phyloP scores from a whole-genome alignment of 2,329 filamentous ascomycete species.

The Xylariomycetidae sp. region DNA sequence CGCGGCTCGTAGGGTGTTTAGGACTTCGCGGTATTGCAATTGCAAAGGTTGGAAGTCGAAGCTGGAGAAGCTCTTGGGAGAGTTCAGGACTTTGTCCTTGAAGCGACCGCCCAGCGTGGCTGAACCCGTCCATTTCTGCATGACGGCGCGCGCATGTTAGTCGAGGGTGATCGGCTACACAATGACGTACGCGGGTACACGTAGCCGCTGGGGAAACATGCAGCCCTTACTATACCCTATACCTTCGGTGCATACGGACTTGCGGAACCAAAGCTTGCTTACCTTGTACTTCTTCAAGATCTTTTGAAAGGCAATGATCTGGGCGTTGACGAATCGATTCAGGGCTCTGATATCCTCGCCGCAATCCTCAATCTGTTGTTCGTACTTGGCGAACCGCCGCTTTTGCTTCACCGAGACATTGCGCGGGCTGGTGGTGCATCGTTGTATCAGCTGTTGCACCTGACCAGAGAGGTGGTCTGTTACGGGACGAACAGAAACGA shows the following conservation, averaged over 20 bases:
- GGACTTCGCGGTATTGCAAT: slow-evolving; percentile 44
- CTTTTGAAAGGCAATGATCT: slow-evolving; percentile 72
- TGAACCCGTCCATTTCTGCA: slow-evolving; percentile 76
- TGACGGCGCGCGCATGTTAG: slow-evolving; percentile 5
- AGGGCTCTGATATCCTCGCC: slow-evolving; percentile 67
- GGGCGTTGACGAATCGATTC: slow-evolving; percentile 60
- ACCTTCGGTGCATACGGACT: no score
- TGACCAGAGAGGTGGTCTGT: slow-evolving; percentile 44
- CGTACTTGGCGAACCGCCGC: slow-evolving; percentile 47
- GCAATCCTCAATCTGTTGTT: slow-evolving; percentile 48
- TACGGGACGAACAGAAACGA: slow-evolving; percentile 1
- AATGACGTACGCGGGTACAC: no score
- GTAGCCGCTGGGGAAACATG: no score
- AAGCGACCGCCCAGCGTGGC: slow-evolving; percentile 58
- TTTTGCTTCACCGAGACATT: slow-evolving; percentile 40
- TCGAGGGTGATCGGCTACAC: no score
- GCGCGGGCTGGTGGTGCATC: slow-evolving; percentile 30
- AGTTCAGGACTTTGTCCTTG: slow-evolving; percentile 56
- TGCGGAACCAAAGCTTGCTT: no score
- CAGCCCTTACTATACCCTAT: no score
- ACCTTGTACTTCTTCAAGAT: slow-evolving; percentile 78
- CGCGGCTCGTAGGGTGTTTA: slow-evolving; percentile 39
- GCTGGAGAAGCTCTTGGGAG: slow-evolving; percentile 66
- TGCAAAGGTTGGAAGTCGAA: slow-evolving; percentile 54
- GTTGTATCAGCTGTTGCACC: slow-evolving; percentile 41